Conservation (phyloP, 2,329 filamentous ascomycete genomes). For the Nemania sp. region DNA sequence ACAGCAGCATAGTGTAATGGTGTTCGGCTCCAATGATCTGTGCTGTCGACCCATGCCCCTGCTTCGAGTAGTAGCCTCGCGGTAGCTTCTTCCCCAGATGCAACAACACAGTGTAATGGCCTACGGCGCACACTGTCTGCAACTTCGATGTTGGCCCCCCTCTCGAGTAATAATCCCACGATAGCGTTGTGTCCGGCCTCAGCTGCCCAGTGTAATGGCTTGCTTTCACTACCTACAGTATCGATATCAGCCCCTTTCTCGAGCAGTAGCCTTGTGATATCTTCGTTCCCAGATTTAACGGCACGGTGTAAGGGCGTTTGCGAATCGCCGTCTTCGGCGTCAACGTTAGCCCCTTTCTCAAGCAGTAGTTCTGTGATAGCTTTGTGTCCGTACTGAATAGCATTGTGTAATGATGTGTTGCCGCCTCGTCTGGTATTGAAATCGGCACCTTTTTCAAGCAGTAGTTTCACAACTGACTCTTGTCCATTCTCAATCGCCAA, state of each 20-base stretch:
- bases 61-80: not conserved
- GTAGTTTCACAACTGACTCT: not conserved
- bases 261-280: not conserved
- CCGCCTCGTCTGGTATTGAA: not conserved
- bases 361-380: not conserved
- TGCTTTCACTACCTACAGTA: not conserved
- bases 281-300: not conserved
- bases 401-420: not conserved
- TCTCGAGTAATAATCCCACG: not conserved
- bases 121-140: no score
- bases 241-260: not conserved
- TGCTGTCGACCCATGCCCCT: not conserved
- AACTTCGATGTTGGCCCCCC: no score
- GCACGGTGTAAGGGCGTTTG: not conserved
- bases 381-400: not conserved
- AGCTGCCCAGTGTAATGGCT: not conserved
- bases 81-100: not conserved
- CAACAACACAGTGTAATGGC: no score
- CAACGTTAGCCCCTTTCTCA: not conserved
- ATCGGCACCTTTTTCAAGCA: not conserved
- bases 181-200: not conserved
- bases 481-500: not conserved
- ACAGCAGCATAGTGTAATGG: not conserved
- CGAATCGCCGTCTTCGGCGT: not conserved
- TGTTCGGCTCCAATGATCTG: not conserved